Evolutionary conservation across 306 rosid genomes (phyloP), one percentile per base, ranked within the genome.

Genomic region (Cotoneaster glaucophyllus): DNA sequence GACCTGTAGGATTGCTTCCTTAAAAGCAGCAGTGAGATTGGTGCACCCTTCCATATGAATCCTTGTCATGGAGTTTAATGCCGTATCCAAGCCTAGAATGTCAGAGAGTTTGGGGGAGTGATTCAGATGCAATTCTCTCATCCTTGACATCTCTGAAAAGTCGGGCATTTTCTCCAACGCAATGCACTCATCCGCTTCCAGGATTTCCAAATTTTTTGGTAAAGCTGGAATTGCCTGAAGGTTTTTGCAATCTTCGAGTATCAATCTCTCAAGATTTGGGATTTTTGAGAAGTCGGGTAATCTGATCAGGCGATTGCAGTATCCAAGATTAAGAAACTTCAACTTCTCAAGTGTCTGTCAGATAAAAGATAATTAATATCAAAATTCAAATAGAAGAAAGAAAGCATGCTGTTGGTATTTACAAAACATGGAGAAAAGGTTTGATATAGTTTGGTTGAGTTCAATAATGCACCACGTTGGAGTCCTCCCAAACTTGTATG

Each of bases 181-280:
- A 6, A 6, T 37, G 13, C 86, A 83, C 8, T 48, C 4, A 0
- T 8, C 8, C 0, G 81, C 74, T 9, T 37, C 4, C 0, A 79
- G 64, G 0, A 29, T 24, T 28, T 28, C 64, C 29, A 62, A 10
- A 43, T 62, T 74, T 43, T 41, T n/a, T 6, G 77, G 77, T 74
- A 74, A 61, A 74, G 28, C 18, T 2, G 78, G 69, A 50, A 74
- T 43, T 3, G 6, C 29, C 21, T 8, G 8, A 28, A 74, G 78
- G 29, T 13, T 74, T 45, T 7, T 3, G n/a, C 78, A 63, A 26
- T n/a, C n/a, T n/a, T 45, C 2, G 25, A 83, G 86, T 48, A 77
- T n/a, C 17, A 87, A 71, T 39, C 74, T 67, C 78, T 78, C 77
- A 31, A 87, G 84, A 68, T 83, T 83, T 0, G 87, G 91, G 28